These are phyloP conservation scores for Curvularia sp. DNA, from an alignment of 2,329 filamentous ascomycete species.

Conservation along the genomic window DNA sequence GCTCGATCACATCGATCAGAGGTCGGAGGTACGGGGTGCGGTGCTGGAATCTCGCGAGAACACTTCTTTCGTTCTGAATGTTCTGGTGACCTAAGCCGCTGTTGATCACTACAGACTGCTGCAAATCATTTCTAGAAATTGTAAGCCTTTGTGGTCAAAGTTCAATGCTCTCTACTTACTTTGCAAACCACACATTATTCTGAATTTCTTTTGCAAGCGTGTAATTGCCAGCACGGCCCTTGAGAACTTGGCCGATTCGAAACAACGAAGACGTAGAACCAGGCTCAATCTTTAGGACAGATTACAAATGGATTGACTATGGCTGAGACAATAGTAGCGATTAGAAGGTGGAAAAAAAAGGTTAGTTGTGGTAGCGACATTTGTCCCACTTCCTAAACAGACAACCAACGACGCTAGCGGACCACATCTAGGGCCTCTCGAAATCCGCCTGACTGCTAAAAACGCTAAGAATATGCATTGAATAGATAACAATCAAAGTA, in stretches of 20 bases:
- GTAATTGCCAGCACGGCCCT: slow-evolving; percentile 20
- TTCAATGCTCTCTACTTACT: slow-evolving; percentile 15
- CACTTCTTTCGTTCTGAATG: slow-evolving; percentile 36
- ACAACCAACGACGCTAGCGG: too few relatives aligned
- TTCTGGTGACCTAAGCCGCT: slow-evolving; percentile 29
- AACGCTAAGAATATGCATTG: too few relatives aligned
- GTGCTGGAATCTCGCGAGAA: slow-evolving; percentile 36
- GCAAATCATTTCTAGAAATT: slow-evolving; percentile 12
- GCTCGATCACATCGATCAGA: slow-evolving; percentile 40
- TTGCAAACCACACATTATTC: slow-evolving; percentile 30
- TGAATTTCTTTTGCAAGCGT: slow-evolving; percentile 28
- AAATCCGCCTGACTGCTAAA: too few relatives aligned
- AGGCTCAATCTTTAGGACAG: too few relatives aligned
- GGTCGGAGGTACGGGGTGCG: slow-evolving; percentile 32
- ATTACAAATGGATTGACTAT: too few relatives aligned
- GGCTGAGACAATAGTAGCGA: too few relatives aligned
- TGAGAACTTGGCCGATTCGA: slow-evolving; percentile 26
- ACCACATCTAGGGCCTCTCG: too few relatives aligned
- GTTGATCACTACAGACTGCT: slow-evolving; percentile 33
- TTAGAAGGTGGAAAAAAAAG: too few relatives aligned
- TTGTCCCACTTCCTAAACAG: not conserved
- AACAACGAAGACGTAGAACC: slow-evolving; percentile 10
- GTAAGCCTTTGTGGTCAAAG: not conserved
- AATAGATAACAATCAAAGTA: too few relatives aligned
- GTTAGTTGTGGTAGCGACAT: not conserved